Conservation (phyloP, 2,329 filamentous ascomycete genomes). For the Nigrospora sphaerica region DNA sequence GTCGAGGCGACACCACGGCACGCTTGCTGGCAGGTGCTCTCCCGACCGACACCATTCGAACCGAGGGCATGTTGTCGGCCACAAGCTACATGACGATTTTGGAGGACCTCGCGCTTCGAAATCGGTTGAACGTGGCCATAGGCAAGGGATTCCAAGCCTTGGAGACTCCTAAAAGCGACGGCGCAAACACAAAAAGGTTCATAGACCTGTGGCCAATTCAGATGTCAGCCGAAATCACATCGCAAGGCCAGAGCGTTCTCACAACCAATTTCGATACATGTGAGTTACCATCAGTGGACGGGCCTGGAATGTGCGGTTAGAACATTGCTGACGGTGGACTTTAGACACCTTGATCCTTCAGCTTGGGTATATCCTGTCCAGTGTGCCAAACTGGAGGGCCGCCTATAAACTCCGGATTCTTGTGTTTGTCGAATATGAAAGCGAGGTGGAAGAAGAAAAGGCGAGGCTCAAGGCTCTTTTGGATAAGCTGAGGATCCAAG, state of each 20-base stretch:
- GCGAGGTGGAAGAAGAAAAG: slow-evolving; percentile 72
- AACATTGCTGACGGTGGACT: slow-evolving; percentile 7
- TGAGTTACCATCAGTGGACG: slow-evolving; percentile 27
- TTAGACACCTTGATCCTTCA: slow-evolving; percentile 73
- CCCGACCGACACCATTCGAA: slow-evolving; percentile 63
- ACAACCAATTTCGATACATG: slow-evolving; percentile 92
- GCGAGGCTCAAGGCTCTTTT: slow-evolving; percentile 65
- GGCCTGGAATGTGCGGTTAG: too few relatives aligned
- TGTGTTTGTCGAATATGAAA: slow-evolving; percentile 86
- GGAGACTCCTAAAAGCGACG: slow-evolving; percentile 59
- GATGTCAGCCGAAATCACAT: slow-evolving; percentile 77
- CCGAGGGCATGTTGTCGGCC: slow-evolving; percentile 60
- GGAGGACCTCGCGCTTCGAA: slow-evolving; percentile 70
- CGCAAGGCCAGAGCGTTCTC: slow-evolving; percentile 59
- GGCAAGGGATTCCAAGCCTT: slow-evolving; percentile 74
- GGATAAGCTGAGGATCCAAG: slow-evolving; percentile 75
- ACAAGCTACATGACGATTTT: slow-evolving; percentile 75
- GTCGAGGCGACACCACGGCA: slow-evolving; percentile 47
- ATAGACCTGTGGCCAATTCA: slow-evolving; percentile 91
- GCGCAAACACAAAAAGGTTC: slow-evolving; percentile 60
- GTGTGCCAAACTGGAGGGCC: slow-evolving; percentile 73
- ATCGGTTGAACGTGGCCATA: slow-evolving; percentile 79
- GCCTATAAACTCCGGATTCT: slow-evolving; percentile 67
- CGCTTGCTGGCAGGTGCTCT: slow-evolving; percentile 50
- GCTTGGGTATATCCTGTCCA: slow-evolving; percentile 76